Evolutionary conservation across 2,329 filamentous ascomycete species (phyloP).

Genomic region (Fusarium sp.): DNA sequence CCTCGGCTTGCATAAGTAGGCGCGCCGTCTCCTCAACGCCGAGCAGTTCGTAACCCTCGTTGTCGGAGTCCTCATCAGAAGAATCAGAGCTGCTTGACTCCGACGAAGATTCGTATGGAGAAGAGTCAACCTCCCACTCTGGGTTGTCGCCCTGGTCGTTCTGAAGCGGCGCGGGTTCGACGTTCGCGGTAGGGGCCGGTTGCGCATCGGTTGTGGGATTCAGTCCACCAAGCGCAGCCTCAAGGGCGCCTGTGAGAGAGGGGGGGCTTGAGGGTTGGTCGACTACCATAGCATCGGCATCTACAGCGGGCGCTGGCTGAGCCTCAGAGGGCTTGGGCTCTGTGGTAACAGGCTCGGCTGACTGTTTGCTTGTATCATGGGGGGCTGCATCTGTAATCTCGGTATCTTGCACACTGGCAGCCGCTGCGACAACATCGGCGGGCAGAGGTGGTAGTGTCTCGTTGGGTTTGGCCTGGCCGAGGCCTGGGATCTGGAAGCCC

Average conservation of each 20-base stretch:
- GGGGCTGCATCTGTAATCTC: constrained; percentile 38
- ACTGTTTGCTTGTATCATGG: constrained; percentile 8
- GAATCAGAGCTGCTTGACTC: constrained; percentile 70
- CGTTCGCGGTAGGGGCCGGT: constrained; percentile 22
- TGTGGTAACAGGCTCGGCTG: constrained; percentile 5
- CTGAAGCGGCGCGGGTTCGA: constrained; percentile 47
- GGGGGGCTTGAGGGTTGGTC: constrained; percentile 55
- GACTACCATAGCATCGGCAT: constrained; percentile 54
- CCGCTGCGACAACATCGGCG: constrained; percentile 50
- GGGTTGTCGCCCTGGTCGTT: constrained; percentile 64
- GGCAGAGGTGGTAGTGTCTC: constrained; percentile 57
- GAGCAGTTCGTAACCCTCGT: constrained; percentile 78
- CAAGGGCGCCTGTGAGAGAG: constrained; percentile 59
- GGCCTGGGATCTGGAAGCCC: constrained; percentile 59
- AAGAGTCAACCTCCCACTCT: constrained; percentile 89
- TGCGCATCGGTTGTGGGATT: constrained; percentile 37
- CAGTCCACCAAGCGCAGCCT: constrained; percentile 60
- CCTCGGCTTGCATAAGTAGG: constrained; percentile 86
- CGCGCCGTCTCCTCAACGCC: constrained; percentile 86
- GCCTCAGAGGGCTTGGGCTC: constrained; percentile 19
- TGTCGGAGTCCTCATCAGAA: constrained; percentile 69
- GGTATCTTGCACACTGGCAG: constrained; percentile 47
- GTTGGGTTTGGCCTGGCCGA: constrained; percentile 60
- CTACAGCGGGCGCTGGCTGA: constrained; percentile 29
- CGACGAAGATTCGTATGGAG: constrained; percentile 77